Percentiles rank a stretch among this genome's conserved stretches.
Conservation (phyloP, 345 rosid genomes). For the Eucalyptus marginata region DNA sequence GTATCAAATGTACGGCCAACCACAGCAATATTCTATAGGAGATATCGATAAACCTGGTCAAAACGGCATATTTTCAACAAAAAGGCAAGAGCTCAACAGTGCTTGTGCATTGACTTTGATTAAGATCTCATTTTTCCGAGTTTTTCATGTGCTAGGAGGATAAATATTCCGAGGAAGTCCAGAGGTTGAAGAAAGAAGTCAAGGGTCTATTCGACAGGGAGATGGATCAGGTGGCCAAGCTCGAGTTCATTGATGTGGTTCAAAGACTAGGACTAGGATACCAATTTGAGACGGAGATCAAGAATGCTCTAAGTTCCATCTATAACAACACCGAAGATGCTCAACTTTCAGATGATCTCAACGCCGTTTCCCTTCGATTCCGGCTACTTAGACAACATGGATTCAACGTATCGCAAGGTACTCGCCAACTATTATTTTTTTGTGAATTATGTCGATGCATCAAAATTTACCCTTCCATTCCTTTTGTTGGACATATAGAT, state of each 20-base stretch:
- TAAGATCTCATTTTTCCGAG: not conserved
- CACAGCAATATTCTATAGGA: not conserved
- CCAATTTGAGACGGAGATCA: not conserved
- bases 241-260: not conserved
- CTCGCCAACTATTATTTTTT: not conserved
- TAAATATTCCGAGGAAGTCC: not conserved
- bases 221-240: not conserved
- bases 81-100: not conserved
- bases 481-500: not conserved
- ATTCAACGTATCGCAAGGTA: not conserved
- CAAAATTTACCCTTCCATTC: not conserved
- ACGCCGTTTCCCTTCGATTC: not conserved
- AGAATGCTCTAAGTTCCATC: not conserved
- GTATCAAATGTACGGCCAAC: not conserved
- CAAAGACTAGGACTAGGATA: slow-evolving; percentile 3
- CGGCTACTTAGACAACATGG: slow-evolving; percentile 8
- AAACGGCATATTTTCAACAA: not conserved
- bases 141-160: not conserved
- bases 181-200: not conserved
- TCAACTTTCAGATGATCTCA: not conserved
- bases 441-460: not conserved
- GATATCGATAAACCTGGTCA: not conserved
- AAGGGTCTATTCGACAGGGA: not conserved
- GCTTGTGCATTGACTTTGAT: not conserved
- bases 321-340: not conserved